These are phyloP conservation scores for Schizothecium vesticola DNA, from an alignment of 495 filamentous ascomycete genomes.

Conservation along the genomic window DNA sequence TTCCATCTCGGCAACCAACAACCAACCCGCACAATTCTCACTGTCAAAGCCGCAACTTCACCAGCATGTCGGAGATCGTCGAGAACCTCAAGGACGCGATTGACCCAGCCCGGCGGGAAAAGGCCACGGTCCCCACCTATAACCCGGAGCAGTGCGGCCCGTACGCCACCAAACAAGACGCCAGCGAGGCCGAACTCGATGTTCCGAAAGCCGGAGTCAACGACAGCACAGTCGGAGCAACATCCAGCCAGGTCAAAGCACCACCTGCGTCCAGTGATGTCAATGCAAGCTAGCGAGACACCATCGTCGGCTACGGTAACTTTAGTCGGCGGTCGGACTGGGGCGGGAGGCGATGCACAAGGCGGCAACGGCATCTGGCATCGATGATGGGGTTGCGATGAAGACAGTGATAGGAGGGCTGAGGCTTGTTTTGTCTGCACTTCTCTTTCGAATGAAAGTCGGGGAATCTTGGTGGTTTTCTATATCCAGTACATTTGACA, in stretches of 20 bases:
- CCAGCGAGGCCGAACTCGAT: neutral
- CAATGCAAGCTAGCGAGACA: neutral
- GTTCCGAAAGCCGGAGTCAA: neutral
- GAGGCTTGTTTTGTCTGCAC: neutral
- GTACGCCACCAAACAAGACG: constrained; percentile 14
- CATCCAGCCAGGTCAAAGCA: neutral
- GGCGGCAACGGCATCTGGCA: neutral
- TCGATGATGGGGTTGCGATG: neutral
- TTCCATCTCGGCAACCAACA: neutral
- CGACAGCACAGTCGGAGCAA: neutral
- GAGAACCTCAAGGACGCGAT: constrained; percentile 24
- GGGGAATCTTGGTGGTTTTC: neutral
- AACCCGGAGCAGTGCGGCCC: constrained; percentile 19
- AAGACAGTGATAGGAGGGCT: neutral
- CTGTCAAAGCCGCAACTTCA: neutral
- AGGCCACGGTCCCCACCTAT: constrained; percentile 22
- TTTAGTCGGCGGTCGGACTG: neutral
- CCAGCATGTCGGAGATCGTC: constrained; percentile 27
- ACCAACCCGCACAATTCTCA: neutral
- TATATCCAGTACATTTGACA: too few species aligned
- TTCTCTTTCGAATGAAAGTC: neutral
- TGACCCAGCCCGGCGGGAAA: constrained; percentile 21
- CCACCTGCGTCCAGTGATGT: neutral
- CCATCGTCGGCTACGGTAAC: neutral
- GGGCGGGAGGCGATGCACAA: neutral